A percentile compares a stretch with the other conserved stretches of the same genome.
Evolutionary conservation across 1,284 basidiomycete genomes (phyloP).

Genomic region (Albatrellus sp.): DNA sequence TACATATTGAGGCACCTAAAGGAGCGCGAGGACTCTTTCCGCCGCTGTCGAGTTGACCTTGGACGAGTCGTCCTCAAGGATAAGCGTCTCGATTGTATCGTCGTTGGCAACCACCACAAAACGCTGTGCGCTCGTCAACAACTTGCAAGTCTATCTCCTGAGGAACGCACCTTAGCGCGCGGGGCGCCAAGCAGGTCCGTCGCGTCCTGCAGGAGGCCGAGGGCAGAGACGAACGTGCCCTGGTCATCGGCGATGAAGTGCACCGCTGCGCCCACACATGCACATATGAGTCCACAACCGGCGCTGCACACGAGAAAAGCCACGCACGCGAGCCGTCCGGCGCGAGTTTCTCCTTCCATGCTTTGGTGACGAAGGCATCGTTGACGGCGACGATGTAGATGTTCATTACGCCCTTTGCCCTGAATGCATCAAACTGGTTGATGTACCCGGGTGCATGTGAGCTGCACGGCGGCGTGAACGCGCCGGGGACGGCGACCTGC

Average conservation of each 20-base stretch:
- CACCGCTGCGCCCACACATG: conserved; percentile 24
- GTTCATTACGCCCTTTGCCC: conserved; percentile 54
- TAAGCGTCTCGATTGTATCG: conserved; percentile 38
- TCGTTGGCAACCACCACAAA: conserved; percentile 46
- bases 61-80: conserved; percentile 45
- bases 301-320: not conserved
- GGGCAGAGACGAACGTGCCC: conserved; percentile 38
- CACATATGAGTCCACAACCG: not conserved
- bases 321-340: conserved; percentile 38
- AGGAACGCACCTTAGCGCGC: conserved; percentile 45
- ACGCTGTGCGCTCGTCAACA: conserved; percentile 25
- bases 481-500: conserved; percentile 45
- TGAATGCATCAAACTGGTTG: conserved; percentile 45
- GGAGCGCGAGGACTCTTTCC: conserved; percentile 39
- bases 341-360: conserved; percentile 61
- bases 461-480: conserved; percentile 43
- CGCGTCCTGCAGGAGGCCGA: conserved; percentile 59
- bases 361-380: conserved; percentile 57
- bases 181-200: conserved; percentile 45
- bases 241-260: conserved; percentile 62
- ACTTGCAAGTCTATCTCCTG: not conserved
- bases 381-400: conserved; percentile 64
- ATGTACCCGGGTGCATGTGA: conserved; percentile 58
- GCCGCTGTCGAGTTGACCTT: conserved; percentile 48
- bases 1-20: conserved; percentile 18